Evolutionary conservation across 1,284 basidiomycete species (phyloP).

Genomic region (Hemileia vastatrix): DNA sequence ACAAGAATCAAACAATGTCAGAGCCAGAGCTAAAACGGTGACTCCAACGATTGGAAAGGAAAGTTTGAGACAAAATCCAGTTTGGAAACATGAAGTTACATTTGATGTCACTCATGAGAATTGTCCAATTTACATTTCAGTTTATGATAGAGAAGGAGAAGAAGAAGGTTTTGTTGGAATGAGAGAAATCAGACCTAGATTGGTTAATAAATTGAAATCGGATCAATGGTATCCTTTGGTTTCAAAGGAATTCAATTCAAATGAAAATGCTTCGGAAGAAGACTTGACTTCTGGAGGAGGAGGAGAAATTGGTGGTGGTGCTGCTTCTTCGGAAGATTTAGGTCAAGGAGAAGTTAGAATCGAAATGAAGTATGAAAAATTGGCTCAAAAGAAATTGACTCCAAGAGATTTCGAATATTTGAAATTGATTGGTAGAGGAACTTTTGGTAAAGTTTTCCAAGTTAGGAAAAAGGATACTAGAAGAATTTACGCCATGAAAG

Average conservation of each 20-base stretch:
- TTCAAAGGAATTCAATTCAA: conserved; percentile 8
- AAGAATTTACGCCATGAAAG: conserved; percentile 47
- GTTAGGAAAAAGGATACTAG: conserved; percentile 47
- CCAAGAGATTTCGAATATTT: conserved; percentile 46
- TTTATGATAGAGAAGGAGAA: conserved; percentile 44
- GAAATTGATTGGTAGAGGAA: conserved; percentile 46
- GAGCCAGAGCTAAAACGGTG: conserved; percentile 29
- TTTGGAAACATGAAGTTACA: conserved; percentile 45
- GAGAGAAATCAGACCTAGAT: conserved; percentile 40
- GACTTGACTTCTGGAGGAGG: conserved; percentile 24
- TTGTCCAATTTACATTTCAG: conserved; percentile 43
- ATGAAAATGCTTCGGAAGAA: conserved; percentile 4
- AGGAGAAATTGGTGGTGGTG: conserved; percentile 23
- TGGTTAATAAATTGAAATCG: conserved; percentile 39
- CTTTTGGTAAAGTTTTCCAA: conserved; percentile 47
- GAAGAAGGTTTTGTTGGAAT: conserved; percentile 45
- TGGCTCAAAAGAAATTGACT: conserved; percentile 40
- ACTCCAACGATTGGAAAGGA: conserved; percentile 26
- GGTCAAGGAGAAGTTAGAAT: conserved; percentile 33
- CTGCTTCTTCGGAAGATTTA: conserved; percentile 23
- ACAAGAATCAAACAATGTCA: background rate
- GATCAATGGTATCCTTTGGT: conserved; percentile 45
- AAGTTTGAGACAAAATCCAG: too few species aligned
- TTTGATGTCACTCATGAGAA: conserved; percentile 45
- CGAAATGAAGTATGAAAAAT: conserved; percentile 38